Percentiles rank a stretch among this genome's conserved stretches.
Conservation (phyloP, 2,329 filamentous ascomycete genomes). For the Aureobasidium sp. region DNA sequence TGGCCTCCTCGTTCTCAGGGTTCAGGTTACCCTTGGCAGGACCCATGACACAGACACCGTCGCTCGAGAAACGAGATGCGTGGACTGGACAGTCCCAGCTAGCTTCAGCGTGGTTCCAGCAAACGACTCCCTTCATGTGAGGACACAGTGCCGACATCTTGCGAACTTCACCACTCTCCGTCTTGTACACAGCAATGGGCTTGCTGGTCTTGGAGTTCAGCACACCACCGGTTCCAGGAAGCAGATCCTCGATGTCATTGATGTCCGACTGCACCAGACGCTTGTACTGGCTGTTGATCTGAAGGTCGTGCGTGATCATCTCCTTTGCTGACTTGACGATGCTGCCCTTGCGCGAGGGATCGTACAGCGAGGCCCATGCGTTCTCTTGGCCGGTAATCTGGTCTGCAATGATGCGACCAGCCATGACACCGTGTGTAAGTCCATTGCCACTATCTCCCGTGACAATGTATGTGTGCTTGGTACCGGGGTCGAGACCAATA, state of each 20-base stretch:
- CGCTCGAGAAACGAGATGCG: slow-evolving; percentile 35
- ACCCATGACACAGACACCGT: slow-evolving; percentile 34
- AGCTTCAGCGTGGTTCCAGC: slow-evolving; percentile 47
- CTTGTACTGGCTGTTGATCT: slow-evolving; percentile 50
- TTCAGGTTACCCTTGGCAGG: slow-evolving; percentile 31
- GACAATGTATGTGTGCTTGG: slow-evolving; percentile 43
- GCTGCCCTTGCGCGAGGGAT: slow-evolving; percentile 38
- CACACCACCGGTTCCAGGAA: slow-evolving; percentile 42
- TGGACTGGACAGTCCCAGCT: slow-evolving; percentile 47
- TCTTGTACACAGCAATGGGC: slow-evolving; percentile 48
- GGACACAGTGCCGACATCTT: slow-evolving; percentile 48
- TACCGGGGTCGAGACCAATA: slow-evolving; percentile 47
- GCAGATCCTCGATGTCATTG: slow-evolving; percentile 47
- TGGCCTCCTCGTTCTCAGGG: slow-evolving; percentile 24
- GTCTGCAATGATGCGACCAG: slow-evolving; percentile 44
- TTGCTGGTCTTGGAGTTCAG: slow-evolving; percentile 40
- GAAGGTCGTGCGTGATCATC: slow-evolving; percentile 43
- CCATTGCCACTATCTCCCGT: slow-evolving; percentile 52
- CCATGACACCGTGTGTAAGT: slow-evolving; percentile 47
- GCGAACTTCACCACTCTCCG: slow-evolving; percentile 42
- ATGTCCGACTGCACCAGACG: slow-evolving; percentile 46
- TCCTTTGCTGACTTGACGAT: slow-evolving; percentile 37
- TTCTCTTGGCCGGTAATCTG: slow-evolving; percentile 44
- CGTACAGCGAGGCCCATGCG: slow-evolving; percentile 42
- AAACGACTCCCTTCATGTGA: slow-evolving; percentile 47